Evolutionary conservation across 2,329 filamentous ascomycete genomes (phyloP), one percentile per base, ranked within the genome.

Genomic region (Pseudogymnoascus sp.): DNA sequence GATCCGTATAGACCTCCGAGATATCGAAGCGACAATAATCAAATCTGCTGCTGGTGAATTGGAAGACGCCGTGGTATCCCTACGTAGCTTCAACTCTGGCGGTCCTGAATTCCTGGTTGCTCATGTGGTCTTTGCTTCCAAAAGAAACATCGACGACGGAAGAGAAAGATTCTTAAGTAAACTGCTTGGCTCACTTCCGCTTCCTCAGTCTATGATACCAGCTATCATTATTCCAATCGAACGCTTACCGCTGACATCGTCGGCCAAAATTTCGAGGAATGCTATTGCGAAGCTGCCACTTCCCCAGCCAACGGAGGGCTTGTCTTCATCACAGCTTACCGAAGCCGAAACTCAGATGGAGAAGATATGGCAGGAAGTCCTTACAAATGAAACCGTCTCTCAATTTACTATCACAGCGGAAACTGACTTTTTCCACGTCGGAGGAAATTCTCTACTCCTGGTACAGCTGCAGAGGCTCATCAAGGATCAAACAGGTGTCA

Each of bases 131-230:
- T 69, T 71, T 41, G 43, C 60, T 11, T 54, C 41, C 5, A 6
- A 61, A 4, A 25, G 47, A 2, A n/a, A 60, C 32, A 5, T 59
- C n/a, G 50, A 64, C 18, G 50, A 65, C 18, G 16, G 16, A 41
- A 16, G 34, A 8, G 60, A 65, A 6, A 12, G 16, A 18, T 62
- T 57, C 34, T 60, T 70, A 7, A 41, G 64, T 32, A 61, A 65
- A 9, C 62, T 70, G 6, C 62, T 65, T 39, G 41, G 35, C 2
- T 9, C 61, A 11, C 66, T 76, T 25, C 67, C 69, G 1, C 20
- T 75, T 4, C 74, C 74, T 6, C 65, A 61, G 30, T 74, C 75
- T 62, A 76, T 76, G 75, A 57, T 64, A 34, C 74, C 74, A 0
- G 67, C 68, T 16, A 60, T 68, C 6, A 63, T 70, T 0, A 64